Percentiles rank a stretch among this genome's conserved stretches.
phyloP scores from a whole-genome alignment of 805 yeast genomes.

The Candida ortonii region DNA sequence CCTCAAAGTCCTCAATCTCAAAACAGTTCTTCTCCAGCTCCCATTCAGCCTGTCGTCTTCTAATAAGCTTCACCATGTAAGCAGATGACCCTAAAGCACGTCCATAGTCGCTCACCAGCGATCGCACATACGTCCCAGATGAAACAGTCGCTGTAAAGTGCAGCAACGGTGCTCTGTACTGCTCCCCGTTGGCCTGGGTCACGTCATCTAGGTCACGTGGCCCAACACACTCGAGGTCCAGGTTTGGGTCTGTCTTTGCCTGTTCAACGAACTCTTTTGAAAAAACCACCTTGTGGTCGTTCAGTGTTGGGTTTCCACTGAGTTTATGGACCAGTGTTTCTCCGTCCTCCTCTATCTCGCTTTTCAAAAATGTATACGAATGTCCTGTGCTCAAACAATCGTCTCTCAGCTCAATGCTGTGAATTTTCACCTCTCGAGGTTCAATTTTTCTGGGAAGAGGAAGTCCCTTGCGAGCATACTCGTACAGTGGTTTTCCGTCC shows the following conservation, averaged over 20 bases:
- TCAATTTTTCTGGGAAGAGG: slow-evolving; percentile 85
- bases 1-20: slow-evolving; percentile 60
- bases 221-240: slow-evolving; percentile 38
- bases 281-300: slow-evolving; percentile 60
- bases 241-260: slow-evolving; percentile 35
- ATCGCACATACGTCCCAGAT: slow-evolving; percentile 93
- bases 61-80: slow-evolving; percentile 79
- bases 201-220: slow-evolving; percentile 38
- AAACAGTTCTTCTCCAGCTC: slow-evolving; percentile 67
- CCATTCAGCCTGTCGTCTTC: slow-evolving; percentile 85
- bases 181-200: slow-evolving; percentile 35
- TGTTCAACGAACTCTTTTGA: slow-evolving; percentile 53
- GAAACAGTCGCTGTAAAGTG: slow-evolving; percentile 79
- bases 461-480: slow-evolving; percentile 84
- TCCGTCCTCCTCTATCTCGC: slow-evolving; percentile 48
- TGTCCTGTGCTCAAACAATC: slow-evolving; percentile 58
- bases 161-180: slow-evolving; percentile 59
- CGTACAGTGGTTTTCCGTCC: slow-evolving; percentile 91
- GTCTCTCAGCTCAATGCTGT: slow-evolving; percentile 48
- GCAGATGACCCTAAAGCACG: slow-evolving; percentile 76
- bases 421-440: slow-evolving; percentile 65
- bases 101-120: slow-evolving; percentile 86
- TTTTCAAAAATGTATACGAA: slow-evolving; percentile 43
- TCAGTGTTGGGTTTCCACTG: slow-evolving; percentile 50
- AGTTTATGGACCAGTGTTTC: slow-evolving; percentile 38